Evolutionary conservation across 352 stramenopile species (phyloP), one percentile per base, ranked within the genome.

Genomic region (Globisporangium nodosum): DNA sequence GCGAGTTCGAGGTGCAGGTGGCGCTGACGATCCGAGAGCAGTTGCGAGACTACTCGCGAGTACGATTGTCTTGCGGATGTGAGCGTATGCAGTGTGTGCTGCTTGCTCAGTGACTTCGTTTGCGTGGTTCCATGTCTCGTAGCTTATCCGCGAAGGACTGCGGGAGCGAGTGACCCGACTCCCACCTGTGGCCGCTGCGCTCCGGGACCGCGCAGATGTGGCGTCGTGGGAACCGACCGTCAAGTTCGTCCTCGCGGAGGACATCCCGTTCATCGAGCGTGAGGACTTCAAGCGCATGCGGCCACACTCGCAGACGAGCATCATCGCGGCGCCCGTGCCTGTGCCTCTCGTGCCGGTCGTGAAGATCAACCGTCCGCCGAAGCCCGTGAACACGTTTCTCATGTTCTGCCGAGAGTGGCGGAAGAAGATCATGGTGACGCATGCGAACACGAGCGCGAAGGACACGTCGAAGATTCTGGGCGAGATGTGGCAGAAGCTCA

Each of bases 401-500:
- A 90, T 92, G 78, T 92, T 92, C 60, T 92, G 83, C 49, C 71
- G 80, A 18, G 76, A 90, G 69, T 89, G 80, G 64, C 68, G 82
- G 24, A 92, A 92, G 67, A 87, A 85, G 63, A 87, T 92, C 58
- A 90, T 92, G 82, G 71, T 65, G 21, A 73, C 87, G 24, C 74
- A 90, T 58, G 74, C 74, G 33, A 85, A 75, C 58, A 85, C 76
- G 11, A 92, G 71, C 27, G 83, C 83, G 13, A 92, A 92, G 45
- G 83, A 90, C 64, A 80, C 83, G 43, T 92, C 83, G 13, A 90
- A 88, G 59, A 84, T 92, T 54, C 64, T 92, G 18, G 83, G 83
- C 30, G 83, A 90, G 56, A 92, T 90, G 78, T 92, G 83, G 83
- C 78, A 92, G 54, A 92, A 92, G 51, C 65, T 92, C 11, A 85